Evolutionary conservation across 257 asterid genomes (phyloP).

Genomic region (Jacaranda mimosifolia): DNA sequence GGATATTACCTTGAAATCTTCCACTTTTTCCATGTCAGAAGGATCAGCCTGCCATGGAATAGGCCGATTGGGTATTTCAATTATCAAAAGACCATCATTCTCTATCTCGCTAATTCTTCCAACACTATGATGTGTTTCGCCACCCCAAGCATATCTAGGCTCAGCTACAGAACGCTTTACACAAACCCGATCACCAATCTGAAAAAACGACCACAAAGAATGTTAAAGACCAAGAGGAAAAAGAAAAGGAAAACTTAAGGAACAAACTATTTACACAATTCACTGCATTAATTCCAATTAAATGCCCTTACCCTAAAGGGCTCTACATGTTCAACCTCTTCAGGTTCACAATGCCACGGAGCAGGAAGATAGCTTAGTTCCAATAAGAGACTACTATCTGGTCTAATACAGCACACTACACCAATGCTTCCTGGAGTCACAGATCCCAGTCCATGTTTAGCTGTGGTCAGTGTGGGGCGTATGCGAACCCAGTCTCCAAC

Average conservation of each 20-base stretch:
- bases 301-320: constrained; percentile 83
- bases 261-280: constrained; percentile 1
- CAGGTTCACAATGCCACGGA: constrained; percentile 99
- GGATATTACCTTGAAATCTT: constrained; percentile 82
- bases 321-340: constrained; percentile 95
- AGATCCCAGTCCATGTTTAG: constrained; percentile 96
- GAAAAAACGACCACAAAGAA: constrained; percentile 32
- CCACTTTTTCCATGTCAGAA: constrained; percentile 98
- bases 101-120: constrained; percentile 94
- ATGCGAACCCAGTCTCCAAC: constrained; percentile 99
- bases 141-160: constrained; percentile 99
- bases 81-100: constrained; percentile 91
- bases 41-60: constrained; percentile 99
- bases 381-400: constrained; percentile 85
- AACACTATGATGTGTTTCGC: constrained; percentile 98
- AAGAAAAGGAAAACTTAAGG: constrained; percentile 6
- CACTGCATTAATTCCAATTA: constrained; percentile 9
- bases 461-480: constrained; percentile 91
- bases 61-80: constrained; percentile 88
- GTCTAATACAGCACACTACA: constrained; percentile 85
- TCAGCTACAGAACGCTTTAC: constrained; percentile 99
- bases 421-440: constrained; percentile 98
- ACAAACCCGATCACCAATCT: constrained; percentile 97
- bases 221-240: constrained; percentile 28
- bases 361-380: constrained; percentile 95